phyloP scores from a whole-genome alignment of 768 basidiomycete species.

The Sporobolomyces phaffii region DNA sequence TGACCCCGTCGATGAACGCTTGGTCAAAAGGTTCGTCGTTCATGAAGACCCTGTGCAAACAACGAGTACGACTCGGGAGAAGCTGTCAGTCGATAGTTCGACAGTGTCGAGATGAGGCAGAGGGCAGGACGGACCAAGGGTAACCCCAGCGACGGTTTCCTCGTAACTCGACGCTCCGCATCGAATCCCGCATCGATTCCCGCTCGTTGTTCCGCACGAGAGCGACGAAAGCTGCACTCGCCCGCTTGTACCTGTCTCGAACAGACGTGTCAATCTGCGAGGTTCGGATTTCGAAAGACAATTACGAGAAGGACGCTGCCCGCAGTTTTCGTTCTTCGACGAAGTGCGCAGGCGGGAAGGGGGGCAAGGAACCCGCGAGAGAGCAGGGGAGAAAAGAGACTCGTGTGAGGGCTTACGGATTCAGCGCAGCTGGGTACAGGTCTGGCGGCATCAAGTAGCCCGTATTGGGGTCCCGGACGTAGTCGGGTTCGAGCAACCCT shows the following conservation, averaged over 20 bases:
- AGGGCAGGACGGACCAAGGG: constrained; percentile 32
- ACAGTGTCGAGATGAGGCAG: no score
- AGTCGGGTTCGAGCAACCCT: constrained; percentile 27
- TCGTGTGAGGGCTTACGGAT: no score
- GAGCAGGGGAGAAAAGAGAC: no score
- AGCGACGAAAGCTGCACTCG: constrained; percentile 38
- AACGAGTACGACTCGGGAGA: neutral
- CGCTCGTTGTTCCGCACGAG: constrained; percentile 39
- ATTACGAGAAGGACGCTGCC: no score
- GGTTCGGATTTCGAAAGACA: no score
- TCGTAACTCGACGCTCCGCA: constrained; percentile 70
- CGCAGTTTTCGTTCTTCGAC: no score
- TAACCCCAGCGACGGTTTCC: constrained; percentile 75
- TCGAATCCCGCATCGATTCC: constrained; percentile 28
- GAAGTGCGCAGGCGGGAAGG: no score
- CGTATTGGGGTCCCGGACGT: constrained; percentile 6
- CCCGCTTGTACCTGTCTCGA: constrained; percentile 34
- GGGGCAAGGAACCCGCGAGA: no score
- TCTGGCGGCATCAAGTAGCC: constrained; percentile 36
- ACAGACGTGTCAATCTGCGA: no score
- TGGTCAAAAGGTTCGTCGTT: constrained; percentile 73
- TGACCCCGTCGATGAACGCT: constrained; percentile 56
- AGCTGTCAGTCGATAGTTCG: no score
- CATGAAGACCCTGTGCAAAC: constrained; percentile 65
- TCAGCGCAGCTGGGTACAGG: constrained; percentile 37